Percentiles rank a stretch among this genome's conserved stretches.
Conservation (phyloP, 192 early-diverging fungal genomes). For the Allomyces macrogynus region DNA sequence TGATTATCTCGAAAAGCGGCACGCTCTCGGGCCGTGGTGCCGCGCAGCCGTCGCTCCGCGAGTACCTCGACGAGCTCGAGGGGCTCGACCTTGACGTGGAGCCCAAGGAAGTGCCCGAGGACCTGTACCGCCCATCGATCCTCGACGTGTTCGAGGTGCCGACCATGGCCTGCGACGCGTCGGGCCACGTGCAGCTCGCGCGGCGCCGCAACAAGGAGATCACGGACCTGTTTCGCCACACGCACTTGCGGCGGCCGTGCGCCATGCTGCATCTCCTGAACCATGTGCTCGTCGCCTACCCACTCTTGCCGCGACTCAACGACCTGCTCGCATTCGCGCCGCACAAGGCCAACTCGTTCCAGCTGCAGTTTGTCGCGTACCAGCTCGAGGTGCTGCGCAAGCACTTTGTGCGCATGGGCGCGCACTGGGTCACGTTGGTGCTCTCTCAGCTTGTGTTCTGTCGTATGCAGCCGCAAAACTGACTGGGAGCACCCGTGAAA, state of each 20-base stretch:
- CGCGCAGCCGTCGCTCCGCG: not conserved
- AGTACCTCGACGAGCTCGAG: not conserved
- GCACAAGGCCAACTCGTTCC: not conserved
- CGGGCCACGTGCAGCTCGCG: not conserved
- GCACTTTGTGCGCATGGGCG: not conserved
- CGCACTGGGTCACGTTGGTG: not conserved
- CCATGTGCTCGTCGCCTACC: not conserved
- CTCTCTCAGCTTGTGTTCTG: not conserved
- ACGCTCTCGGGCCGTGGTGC: too few species aligned
- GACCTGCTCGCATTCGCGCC: not conserved
- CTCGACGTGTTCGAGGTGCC: not conserved
- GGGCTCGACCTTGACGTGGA: not conserved
- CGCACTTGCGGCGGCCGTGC: not conserved
- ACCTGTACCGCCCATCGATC: not conserved
- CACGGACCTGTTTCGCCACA: not conserved
- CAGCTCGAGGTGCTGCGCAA: not conserved
- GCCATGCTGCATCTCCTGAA: not conserved
- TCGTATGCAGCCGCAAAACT: too few species aligned
- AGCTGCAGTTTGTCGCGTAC: not conserved
- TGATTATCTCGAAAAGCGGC: too few species aligned
- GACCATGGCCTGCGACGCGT: not conserved
- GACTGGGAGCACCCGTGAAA: too few species aligned
- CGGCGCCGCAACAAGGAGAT: not conserved
- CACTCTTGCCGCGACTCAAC: not conserved
- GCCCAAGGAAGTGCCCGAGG: not conserved